A percentile compares a stretch with the other conserved stretches of the same genome.
These are phyloP conservation scores for Euphorbia corollata DNA, from an alignment of 441 rosid species.

Conservation along the genomic window DNA sequence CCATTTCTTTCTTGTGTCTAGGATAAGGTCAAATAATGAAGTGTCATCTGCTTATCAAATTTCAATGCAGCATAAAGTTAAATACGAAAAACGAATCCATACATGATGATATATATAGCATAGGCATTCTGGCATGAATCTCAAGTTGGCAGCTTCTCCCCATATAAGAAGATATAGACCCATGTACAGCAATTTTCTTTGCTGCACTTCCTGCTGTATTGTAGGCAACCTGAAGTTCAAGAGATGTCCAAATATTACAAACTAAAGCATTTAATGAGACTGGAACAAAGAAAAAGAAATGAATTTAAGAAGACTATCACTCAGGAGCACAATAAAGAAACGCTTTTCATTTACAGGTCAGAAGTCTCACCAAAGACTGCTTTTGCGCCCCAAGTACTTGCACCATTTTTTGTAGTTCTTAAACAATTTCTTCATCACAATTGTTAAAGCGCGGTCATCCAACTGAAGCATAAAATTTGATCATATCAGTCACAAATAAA, in stretches of 20 bases:
- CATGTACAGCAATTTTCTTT: conserved; percentile 42
- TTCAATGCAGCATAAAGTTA: background rate
- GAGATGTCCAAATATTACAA: background rate
- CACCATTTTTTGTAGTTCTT: conserved; percentile 96
- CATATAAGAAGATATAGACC: conserved; percentile 36
- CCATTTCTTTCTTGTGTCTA: background rate
- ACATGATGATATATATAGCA: conserved; percentile 98
- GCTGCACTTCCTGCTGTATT: conserved; percentile 98
- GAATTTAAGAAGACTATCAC: no score
- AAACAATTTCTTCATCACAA: conserved; percentile 89
- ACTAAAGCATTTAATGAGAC: no score
- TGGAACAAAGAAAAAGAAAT: no score
- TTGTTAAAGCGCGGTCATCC: conserved; percentile 86
- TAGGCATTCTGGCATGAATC: conserved; percentile 99
- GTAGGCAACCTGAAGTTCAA: conserved; percentile 70
- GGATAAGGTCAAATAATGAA: background rate
- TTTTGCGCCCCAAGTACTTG: conserved; percentile 84
- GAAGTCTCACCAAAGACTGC: conserved; percentile 76
- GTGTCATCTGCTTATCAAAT: background rate
- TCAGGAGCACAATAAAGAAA: no score
- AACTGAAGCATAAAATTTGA: conserved; percentile 34
- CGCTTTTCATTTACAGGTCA: conserved; percentile 1
- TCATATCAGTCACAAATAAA: background rate
- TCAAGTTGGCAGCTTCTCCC: conserved; percentile 98
- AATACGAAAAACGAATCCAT: conserved; percentile 14